Percentiles rank a stretch among this genome's conserved stretches.
Conservation (phyloP, 2,329 filamentous ascomycete genomes). For the Alternaria burnsii region DNA sequence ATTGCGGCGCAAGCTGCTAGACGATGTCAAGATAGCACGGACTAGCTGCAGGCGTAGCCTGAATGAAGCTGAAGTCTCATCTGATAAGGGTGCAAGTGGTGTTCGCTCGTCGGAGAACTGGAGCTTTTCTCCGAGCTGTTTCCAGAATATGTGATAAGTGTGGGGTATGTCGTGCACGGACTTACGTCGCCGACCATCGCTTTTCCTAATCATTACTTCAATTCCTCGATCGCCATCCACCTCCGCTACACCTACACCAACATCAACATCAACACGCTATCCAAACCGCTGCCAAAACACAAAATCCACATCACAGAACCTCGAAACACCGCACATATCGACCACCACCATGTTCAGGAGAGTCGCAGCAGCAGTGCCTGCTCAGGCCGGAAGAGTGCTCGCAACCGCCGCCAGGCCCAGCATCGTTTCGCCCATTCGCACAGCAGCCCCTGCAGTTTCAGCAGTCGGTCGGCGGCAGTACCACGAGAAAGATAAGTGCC, state of each 20-base stretch:
- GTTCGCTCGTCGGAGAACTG: constrained; percentile 11
- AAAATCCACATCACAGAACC: background rate
- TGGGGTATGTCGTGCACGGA: constrained; percentile 32
- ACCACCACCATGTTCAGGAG: constrained; percentile 64
- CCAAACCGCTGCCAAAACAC: constrained; percentile 3
- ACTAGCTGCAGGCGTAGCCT: background rate
- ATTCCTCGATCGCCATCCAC: constrained; percentile 32
- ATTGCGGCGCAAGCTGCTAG: constrained; percentile 7
- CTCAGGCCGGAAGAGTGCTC: constrained; percentile 60
- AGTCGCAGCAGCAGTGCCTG: constrained; percentile 63
- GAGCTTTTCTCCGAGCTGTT: constrained; percentile 28
- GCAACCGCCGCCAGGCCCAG: constrained; percentile 59
- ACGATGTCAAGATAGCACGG: constrained; percentile 1
- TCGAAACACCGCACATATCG: constrained; percentile 25
- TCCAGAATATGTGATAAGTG: constrained; percentile 24
- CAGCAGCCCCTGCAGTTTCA: constrained; percentile 54
- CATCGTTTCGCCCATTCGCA: constrained; percentile 57
- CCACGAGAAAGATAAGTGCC: constrained; percentile 71
- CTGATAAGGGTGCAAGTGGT: constrained; percentile 25
- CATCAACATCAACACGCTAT: constrained; percentile 24
- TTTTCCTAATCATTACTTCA: constrained; percentile 27
- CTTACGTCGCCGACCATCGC: constrained; percentile 35
- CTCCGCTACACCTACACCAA: constrained; percentile 33
- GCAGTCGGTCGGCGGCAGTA: constrained; percentile 60
- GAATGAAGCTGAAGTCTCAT: constrained; percentile 19